These are phyloP conservation scores for Aspergillus pseudoglaucus DNA, from an alignment of 2,329 filamentous ascomycete genomes.

Conservation along the genomic window DNA sequence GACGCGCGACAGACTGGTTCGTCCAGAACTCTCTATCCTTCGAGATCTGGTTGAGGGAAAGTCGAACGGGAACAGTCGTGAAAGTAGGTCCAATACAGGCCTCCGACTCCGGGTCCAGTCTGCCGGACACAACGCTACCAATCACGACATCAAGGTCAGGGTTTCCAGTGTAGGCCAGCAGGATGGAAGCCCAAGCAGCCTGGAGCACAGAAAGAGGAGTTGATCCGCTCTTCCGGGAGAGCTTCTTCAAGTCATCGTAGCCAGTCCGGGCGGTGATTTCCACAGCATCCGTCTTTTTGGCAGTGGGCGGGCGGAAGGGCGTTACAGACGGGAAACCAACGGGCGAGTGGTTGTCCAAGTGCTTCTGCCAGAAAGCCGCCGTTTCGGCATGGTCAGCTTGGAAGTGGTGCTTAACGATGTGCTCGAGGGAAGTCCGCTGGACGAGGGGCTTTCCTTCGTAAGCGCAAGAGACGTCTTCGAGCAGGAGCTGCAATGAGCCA, in stretches of 20 bases:
- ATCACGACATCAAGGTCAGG: constrained; percentile 29
- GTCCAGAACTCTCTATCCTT: constrained; percentile 7
- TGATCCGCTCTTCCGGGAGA: constrained; percentile 20
- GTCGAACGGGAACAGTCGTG: constrained; percentile 28
- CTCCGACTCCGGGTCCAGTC: constrained; percentile 18
- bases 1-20: constrained; percentile 18
- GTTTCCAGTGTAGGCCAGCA: constrained; percentile 26
- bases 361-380: constrained; percentile 15
- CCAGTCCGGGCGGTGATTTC: constrained; percentile 16
- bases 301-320: constrained; percentile 9
- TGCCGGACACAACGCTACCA: constrained; percentile 29
- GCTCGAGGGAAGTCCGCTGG: constrained; percentile 16
- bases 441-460: constrained; percentile 9
- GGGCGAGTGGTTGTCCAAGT: constrained; percentile 14
- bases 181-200: constrained; percentile 30
- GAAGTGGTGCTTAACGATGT: constrained; percentile 22
- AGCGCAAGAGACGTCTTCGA: constrained; percentile 23
- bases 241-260: constrained; percentile 22
- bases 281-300: constrained; percentile 11
- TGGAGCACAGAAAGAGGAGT: constrained; percentile 31
- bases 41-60: constrained; percentile 15
- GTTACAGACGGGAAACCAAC: constrained; percentile 20
- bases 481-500: constrained; percentile 28
- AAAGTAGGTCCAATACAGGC: constrained; percentile 29
- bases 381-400: constrained; percentile 14